These are phyloP conservation scores for Saccharomyces eubayanus DNA, from an alignment of 805 yeast species.

Conservation along the genomic window DNA sequence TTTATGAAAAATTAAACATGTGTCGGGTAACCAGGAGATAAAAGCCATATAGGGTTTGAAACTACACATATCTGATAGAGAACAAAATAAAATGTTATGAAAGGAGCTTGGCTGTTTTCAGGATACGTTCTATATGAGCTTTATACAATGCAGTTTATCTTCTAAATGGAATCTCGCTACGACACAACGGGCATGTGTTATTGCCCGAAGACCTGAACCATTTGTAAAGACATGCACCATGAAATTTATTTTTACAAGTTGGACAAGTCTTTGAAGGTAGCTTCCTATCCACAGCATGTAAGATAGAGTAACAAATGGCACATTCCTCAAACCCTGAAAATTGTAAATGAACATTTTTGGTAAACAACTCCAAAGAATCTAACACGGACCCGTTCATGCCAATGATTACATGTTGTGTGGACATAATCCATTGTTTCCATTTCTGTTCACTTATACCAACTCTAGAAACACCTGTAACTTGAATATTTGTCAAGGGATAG, in stretches of 20 bases:
- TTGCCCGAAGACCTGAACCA: slow-evolving; percentile 95
- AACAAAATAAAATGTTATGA: no score
- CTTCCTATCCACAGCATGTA: slow-evolving; percentile 79
- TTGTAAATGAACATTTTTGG: slow-evolving; percentile 67
- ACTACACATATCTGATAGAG: no score
- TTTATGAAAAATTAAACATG: no score
- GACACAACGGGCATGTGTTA: slow-evolving; percentile 91
- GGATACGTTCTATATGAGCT: not conserved
- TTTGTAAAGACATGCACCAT: slow-evolving; percentile 88
- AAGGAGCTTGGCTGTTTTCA: not conserved
- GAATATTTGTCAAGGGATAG: slow-evolving; percentile 71
- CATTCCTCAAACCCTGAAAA: slow-evolving; percentile 95
- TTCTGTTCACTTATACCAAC: slow-evolving; percentile 85
- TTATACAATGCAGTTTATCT: slow-evolving; percentile 8
- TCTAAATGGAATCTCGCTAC: slow-evolving; percentile 36
- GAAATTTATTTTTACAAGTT: slow-evolving; percentile 90
- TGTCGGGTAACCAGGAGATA: no score
- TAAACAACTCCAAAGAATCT: slow-evolving; percentile 35
- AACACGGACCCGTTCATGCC: slow-evolving; percentile 59
- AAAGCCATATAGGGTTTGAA: no score
- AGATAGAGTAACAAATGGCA: slow-evolving; percentile 89
- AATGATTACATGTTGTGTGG: slow-evolving; percentile 76
- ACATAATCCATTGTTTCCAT: slow-evolving; percentile 92
- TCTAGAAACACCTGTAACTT: slow-evolving; percentile 67
- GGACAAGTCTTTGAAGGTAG: slow-evolving; percentile 82